These are phyloP conservation scores for Mallotus repandus DNA, from an alignment of 441 rosid genomes.

Conservation along the genomic window DNA sequence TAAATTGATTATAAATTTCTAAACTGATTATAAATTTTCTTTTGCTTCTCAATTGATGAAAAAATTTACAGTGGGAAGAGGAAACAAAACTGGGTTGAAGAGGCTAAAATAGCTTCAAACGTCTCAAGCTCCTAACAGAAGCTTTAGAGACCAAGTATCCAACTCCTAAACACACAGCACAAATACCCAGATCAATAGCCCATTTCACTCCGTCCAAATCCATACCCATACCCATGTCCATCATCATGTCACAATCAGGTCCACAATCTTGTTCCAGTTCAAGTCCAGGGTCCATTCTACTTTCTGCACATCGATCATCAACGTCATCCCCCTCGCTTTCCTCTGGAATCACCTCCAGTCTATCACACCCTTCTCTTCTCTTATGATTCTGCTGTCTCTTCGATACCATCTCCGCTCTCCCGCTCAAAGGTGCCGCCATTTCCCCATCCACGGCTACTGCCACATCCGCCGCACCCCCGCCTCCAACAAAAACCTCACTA, in stretches of 20 bases:
- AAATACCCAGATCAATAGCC: constrained; percentile 84
- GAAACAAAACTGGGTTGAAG: no score
- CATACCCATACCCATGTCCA: constrained; percentile 33
- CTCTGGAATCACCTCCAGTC: constrained; percentile 78
- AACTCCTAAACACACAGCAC: constrained; percentile 76
- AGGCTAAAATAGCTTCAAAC: constrained; percentile 27
- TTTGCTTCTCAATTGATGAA: no score
- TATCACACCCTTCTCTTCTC: constrained; percentile 26
- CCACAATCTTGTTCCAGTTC: constrained; percentile 26
- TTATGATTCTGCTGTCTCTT: constrained; percentile 24
- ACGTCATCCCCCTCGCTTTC: constrained; percentile 38
- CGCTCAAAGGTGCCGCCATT: constrained; percentile 37
- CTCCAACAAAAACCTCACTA: constrained; percentile 14
- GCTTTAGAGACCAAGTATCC: constrained; percentile 72
- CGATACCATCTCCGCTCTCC: constrained; percentile 40
- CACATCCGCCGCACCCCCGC: neutral
- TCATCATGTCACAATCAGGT: constrained; percentile 32
- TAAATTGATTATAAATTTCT: no score
- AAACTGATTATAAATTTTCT: no score
- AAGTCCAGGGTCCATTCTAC: constrained; percentile 20
- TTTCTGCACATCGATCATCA: neutral
- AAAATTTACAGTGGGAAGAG: no score
- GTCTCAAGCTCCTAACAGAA: constrained; percentile 49
- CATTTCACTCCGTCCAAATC: constrained; percentile 57
- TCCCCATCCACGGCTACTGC: constrained; percentile 56